A percentile compares a stretch with the other conserved stretches of the same genome.
Evolutionary conservation across 306 rosid species (phyloP).

Genomic region (Gastrolobium villosum): DNA sequence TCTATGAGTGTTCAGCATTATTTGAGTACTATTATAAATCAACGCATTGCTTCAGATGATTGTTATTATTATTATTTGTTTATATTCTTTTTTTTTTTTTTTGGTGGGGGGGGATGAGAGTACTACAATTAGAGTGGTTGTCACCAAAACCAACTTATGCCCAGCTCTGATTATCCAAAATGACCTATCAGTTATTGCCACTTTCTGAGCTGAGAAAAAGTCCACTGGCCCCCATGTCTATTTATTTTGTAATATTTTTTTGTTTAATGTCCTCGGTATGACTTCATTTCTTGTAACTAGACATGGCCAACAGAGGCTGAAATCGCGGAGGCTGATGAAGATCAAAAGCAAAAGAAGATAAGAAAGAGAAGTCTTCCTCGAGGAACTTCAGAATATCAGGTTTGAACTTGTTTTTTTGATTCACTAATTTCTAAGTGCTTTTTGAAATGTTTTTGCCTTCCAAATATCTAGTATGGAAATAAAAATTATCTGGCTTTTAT

Average conservation of each 20-base stretch:
- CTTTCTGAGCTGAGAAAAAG: not conserved
- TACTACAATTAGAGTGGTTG: too few relatives aligned
- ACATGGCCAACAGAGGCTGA: constrained; percentile 99
- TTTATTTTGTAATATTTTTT: not conserved
- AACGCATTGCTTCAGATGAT: too few relatives aligned
- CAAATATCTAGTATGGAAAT: constrained; percentile 15
- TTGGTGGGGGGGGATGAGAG: too few relatives aligned
- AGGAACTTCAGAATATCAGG: constrained; percentile 99
- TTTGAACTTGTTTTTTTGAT: constrained; percentile 39
- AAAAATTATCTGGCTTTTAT: constrained; percentile 30
- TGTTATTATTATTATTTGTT: too few relatives aligned
- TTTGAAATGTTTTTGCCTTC: constrained; percentile 14
- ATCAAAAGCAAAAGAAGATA: constrained; percentile 63
- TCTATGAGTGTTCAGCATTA: too few relatives aligned
- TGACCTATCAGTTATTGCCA: not conserved
- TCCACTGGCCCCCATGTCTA: not conserved
- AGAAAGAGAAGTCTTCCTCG: constrained; percentile 73
- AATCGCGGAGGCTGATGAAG: constrained; percentile 70
- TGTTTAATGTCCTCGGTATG: constrained; percentile 22
- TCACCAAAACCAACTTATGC: too few relatives aligned
- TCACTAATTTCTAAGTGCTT: constrained; percentile 27
- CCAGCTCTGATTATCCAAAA: not conserved
- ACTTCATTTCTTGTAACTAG: constrained; percentile 53
- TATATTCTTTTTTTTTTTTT: not conserved
- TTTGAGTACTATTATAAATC: too few relatives aligned